Evolutionary conservation across 2,329 filamentous ascomycete species (phyloP).

Genomic region (Hymenoscyphus linearis): DNA sequence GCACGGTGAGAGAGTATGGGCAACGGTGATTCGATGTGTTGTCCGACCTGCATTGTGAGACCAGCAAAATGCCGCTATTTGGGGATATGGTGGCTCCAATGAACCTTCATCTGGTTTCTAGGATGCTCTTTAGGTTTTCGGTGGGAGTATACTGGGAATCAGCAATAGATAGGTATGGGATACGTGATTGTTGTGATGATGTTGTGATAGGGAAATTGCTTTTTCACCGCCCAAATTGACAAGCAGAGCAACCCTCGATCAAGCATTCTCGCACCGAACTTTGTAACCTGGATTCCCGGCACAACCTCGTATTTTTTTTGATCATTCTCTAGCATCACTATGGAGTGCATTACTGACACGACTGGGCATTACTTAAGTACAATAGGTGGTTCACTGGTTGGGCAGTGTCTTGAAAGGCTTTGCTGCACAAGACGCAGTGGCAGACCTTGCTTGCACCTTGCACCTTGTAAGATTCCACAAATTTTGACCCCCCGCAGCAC

Average conservation of each 20-base stretch:
- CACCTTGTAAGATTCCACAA: neutral
- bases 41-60: neutral
- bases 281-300: neutral
- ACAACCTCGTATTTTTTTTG: constrained; percentile 2
- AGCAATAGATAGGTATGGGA: neutral
- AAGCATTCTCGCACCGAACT: too few relatives aligned
- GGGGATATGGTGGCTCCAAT: neutral
- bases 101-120: neutral
- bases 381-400: too few relatives aligned
- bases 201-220: constrained; percentile 8
- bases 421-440: too few relatives aligned
- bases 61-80: neutral
- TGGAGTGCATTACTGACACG: too few relatives aligned
- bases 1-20: neutral
- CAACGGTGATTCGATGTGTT: neutral
- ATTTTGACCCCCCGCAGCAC: neutral
- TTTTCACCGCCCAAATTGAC: constrained; percentile 5
- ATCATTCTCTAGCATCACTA: too few relatives aligned
- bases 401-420: too few relatives aligned
- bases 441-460: too few relatives aligned
- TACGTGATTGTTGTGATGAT: neutral
- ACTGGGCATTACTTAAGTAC: too few relatives aligned
- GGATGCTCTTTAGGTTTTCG: too few relatives aligned
- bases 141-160: too few relatives aligned
- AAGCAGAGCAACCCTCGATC: too few relatives aligned